Percentiles rank a stretch among this genome's conserved stretches.
These are phyloP conservation scores for Fagus sylvatica DNA, from an alignment of 306 rosid genomes.

Conservation along the genomic window DNA sequence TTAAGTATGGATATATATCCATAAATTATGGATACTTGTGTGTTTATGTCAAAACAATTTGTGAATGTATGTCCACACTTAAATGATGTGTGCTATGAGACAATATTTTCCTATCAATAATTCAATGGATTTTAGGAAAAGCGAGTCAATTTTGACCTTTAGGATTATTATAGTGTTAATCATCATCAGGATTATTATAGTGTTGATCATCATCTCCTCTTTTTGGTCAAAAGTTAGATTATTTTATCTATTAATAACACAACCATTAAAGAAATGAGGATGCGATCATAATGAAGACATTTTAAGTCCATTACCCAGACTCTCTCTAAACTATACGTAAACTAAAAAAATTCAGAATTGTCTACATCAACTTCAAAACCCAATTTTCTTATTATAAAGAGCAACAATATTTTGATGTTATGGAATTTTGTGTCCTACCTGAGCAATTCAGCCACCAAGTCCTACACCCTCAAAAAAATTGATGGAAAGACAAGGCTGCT, in stretches of 20 bases:
- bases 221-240: background rate
- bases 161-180: background rate
- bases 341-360: too few species aligned
- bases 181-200: too few species aligned
- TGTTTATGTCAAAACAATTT: slow-evolving; percentile 23
- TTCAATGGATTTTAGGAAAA: too few species aligned
- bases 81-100: slow-evolving; percentile 52
- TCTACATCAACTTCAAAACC: too few species aligned
- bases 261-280: slow-evolving; percentile 5
- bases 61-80: slow-evolving; percentile 51
- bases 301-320: background rate
- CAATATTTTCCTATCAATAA: slow-evolving; percentile 36
- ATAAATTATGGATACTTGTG: too few species aligned
- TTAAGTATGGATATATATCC: too few species aligned
- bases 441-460: slow-evolving; percentile 65
- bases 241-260: background rate
- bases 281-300: slow-evolving; percentile 50
- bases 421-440: slow-evolving; percentile 25
- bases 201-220: too few species aligned
- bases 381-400: too few species aligned
- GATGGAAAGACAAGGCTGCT: slow-evolving; percentile 61
- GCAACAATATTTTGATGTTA: too few species aligned
- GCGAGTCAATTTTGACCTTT: background rate
- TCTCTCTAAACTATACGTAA: background rate
- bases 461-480: slow-evolving; percentile 62